phyloP scores from a whole-genome alignment of 164 flowering plant species.

The Warburgia ugandensis region DNA sequence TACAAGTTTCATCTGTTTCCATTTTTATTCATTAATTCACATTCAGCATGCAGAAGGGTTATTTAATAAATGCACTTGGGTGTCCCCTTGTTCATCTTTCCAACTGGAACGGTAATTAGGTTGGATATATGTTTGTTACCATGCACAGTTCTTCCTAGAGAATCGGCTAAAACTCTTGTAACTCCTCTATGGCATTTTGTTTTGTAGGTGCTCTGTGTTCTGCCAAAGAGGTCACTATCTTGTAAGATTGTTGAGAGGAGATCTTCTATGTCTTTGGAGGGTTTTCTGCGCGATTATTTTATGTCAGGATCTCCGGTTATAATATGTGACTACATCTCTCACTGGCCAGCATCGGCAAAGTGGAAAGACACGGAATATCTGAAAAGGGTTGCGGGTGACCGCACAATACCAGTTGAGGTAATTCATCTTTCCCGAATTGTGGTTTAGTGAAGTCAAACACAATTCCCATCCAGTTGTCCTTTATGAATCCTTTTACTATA shows the following conservation, averaged over 20 bases:
- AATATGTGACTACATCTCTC: slow-evolving; percentile 67
- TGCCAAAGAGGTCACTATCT: slow-evolving; percentile 67
- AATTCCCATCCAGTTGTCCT: neutral
- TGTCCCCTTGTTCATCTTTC: neutral
- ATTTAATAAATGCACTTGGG: neutral
- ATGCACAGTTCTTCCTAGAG: neutral
- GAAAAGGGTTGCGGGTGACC: slow-evolving; percentile 73
- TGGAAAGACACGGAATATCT: slow-evolving; percentile 85
- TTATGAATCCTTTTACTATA: neutral
- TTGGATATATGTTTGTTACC: neutral
- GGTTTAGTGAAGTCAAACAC: no score
- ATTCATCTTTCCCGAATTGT: slow-evolving; percentile 2
- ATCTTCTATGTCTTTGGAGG: slow-evolving; percentile 72
- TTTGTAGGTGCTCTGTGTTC: slow-evolving; percentile 38
- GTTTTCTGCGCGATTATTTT: slow-evolving; percentile 65
- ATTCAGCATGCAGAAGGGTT: no score
- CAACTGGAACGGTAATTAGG: neutral
- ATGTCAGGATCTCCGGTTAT: slow-evolving; percentile 68
- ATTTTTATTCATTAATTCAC: no score
- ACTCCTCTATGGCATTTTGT: neutral
- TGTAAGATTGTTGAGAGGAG: slow-evolving; percentile 48
- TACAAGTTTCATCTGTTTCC: no score
- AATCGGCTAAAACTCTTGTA: neutral
- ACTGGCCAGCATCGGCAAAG: slow-evolving; percentile 84
- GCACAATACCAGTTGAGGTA: slow-evolving; percentile 98